These are phyloP conservation scores for Alternaria metachromatica DNA, from an alignment of 2,329 filamentous ascomycete genomes.

Conservation along the genomic window DNA sequence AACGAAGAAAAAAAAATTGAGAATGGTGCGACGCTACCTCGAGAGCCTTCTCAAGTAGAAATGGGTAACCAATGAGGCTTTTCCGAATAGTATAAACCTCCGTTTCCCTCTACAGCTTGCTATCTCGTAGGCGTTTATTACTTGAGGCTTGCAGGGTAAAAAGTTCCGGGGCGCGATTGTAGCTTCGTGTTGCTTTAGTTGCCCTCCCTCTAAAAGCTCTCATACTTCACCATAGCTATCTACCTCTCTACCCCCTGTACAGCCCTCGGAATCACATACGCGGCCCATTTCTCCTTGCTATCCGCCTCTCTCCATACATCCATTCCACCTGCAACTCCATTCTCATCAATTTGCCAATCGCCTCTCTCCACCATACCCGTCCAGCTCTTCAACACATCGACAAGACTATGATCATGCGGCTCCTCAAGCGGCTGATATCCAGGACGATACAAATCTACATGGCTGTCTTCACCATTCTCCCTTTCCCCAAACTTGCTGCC, in stretches of 20 bases:
- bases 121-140: no score
- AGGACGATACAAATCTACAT: constrained; percentile 17
- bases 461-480: not conserved
- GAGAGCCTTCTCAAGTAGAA: not conserved
- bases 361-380: constrained; percentile 26
- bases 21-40: not conserved
- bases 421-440: constrained; percentile 16
- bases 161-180: no score
- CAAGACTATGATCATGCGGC: constrained; percentile 12
- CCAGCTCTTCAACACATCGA: constrained; percentile 22
- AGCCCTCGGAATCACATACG: constrained; percentile 17
- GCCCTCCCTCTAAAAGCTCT: not conserved
- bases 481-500: constrained; percentile 17
- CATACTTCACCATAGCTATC: not conserved
- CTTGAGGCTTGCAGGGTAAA: no score
- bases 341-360: constrained; percentile 24
- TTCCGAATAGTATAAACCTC: not conserved
- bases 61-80: not conserved
- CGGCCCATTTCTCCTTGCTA: constrained; percentile 16
- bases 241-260: constrained; percentile 1
- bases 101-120: no score
- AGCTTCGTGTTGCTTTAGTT: not conserved
- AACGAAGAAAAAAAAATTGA: not conserved
- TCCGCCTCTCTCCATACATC: constrained; percentile 28
- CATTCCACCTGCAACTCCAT: constrained; percentile 24